Percentiles rank a stretch among this genome's conserved stretches.
phyloP scores from a whole-genome alignment of 2,329 filamentous ascomycete genomes.

The Coniochaeta ligniaria region DNA sequence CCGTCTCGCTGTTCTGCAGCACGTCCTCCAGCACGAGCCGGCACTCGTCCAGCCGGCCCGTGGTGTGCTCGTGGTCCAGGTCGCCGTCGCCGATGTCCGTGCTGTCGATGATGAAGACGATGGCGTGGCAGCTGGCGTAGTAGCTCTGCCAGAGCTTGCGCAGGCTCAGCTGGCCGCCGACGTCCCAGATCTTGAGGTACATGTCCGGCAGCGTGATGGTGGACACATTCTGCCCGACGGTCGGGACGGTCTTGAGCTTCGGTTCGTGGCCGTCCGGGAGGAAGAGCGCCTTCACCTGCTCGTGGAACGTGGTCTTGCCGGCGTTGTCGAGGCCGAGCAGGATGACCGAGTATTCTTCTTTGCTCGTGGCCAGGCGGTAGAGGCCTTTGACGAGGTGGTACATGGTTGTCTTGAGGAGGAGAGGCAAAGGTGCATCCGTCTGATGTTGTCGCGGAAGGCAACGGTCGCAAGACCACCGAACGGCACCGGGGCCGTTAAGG shows the following conservation, averaged over 20 bases:
- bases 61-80: conserved; percentile 40
- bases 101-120: conserved; percentile 95
- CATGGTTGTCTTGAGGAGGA: conserved; percentile 17
- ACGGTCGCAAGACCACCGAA: neutral
- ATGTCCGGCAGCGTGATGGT: conserved; percentile 87
- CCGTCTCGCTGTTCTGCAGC: conserved; percentile 77
- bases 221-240: conserved; percentile 93
- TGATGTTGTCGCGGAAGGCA: neutral
- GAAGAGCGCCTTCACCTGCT: conserved; percentile 90
- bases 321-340: conserved; percentile 97
- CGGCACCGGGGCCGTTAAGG: neutral
- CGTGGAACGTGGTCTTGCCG: conserved; percentile 95
- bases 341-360: conserved; percentile 98
- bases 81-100: conserved; percentile 85
- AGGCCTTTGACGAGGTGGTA: conserved; percentile 79
- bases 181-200: conserved; percentile 98
- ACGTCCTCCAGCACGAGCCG: conserved; percentile 84
- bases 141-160: conserved; percentile 94
- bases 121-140: conserved; percentile 88
- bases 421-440: neutral
- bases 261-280: conserved; percentile 53
- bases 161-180: conserved; percentile 85
- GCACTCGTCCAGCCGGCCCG: conserved; percentile 75
- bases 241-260: conserved; percentile 83
- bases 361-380: conserved; percentile 92